Evolutionary conservation across 176 grass and related monocot genomes (phyloP), one percentile per base, ranked within the genome.

Genomic region (Hyparrhenia diplandra): DNA sequence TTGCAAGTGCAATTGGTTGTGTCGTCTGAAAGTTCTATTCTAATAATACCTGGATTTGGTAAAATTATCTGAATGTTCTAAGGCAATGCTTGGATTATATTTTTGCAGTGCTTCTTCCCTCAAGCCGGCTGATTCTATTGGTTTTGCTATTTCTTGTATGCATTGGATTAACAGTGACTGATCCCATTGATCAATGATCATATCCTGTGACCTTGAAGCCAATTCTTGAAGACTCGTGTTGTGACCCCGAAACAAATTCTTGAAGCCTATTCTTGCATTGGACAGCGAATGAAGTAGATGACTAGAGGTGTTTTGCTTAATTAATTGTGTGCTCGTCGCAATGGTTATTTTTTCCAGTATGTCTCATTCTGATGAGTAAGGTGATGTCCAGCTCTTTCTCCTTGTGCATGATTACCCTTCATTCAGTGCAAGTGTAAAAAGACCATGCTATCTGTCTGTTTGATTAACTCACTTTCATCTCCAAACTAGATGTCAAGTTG

Each of bases 131-230:
- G 47, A 67, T 75, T 66, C 34, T 64, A 51, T 64, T 17, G 55
- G 55, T 41, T 13, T 76, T 67, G 42, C 57, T 77, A 45, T 89
- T 89, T 77, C 83, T 86, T 86, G n/a, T 62, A 82, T 78, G 83
- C 71, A 89, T 46, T 78, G 6, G 3, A 20, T 40, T 82, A n/a
- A 25, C 16, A 71, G 7, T 6, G 18, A 57, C 74, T 64, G 77
- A 55, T 89, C 84, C 70, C 20, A 20, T 61, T 55, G 55, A 69
- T 75, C 51, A n/a, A 18, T 64, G 59, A 71, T 77, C 42, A 24
- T 58, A 24, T 71, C 47, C 47, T 2, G 14, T 49, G 46, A 49
- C 46, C 47, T 20, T 20, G 78, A 81, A 77, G 83, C 64, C 46
- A 49, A 39, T 73, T 72, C 35, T 39, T 37, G 45, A 80, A 80